Evolutionary conservation across 129 eudicot genomes (phyloP), one percentile per base, ranked within the genome.

Genomic region (Helichrysum umbraculigerum): DNA sequence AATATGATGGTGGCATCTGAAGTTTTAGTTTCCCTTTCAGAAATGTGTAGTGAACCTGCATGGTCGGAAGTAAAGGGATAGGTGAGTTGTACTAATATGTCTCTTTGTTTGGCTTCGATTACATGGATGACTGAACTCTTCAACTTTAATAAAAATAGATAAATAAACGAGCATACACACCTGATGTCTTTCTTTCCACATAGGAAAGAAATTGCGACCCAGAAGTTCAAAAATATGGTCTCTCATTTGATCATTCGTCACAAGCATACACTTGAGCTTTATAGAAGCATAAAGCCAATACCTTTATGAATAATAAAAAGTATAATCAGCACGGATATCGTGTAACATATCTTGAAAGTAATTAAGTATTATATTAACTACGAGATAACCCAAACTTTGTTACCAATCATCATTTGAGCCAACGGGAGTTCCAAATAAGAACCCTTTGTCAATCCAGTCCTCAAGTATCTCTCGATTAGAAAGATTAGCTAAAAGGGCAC

Each of bases 341-440:
- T 37, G 32, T 63, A 54, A 35, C 78, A 63, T 35, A 30, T 44
- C 30, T 21, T 57, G 54, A 65, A 80, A 9, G 15, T 25, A 17
- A 10, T 6, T 32, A 41, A 41, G 14, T 41, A 56, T 7, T 17
- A 25, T 16, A 7, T 37, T 4, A 47, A 47, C 54, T 47, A 3
- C 14, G n/a, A 41, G 8, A 60, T 60, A 60, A 42, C 63, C 25
- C 30, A 54, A 34, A 73, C 52, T 35, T 25, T 63, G 63, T 69
- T 79, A 92, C 99, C 99, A 95, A 58, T 95, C 99, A 83, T 95
- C 99, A 76, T 95, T 95, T 33, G 99, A 95, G 59, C 99, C 99
- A 82, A 71, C 79, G 34, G 99, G 99, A 51, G 99, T 95, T 76
- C 85, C 90, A 83, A 87, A 91, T 2, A 95, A 85, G 59, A 86